A percentile compares a stretch with the other conserved stretches of the same genome.
These are phyloP conservation scores for Thielaviopsis punctulata DNA, from an alignment of 2,329 filamentous ascomycete species.

Conservation along the genomic window DNA sequence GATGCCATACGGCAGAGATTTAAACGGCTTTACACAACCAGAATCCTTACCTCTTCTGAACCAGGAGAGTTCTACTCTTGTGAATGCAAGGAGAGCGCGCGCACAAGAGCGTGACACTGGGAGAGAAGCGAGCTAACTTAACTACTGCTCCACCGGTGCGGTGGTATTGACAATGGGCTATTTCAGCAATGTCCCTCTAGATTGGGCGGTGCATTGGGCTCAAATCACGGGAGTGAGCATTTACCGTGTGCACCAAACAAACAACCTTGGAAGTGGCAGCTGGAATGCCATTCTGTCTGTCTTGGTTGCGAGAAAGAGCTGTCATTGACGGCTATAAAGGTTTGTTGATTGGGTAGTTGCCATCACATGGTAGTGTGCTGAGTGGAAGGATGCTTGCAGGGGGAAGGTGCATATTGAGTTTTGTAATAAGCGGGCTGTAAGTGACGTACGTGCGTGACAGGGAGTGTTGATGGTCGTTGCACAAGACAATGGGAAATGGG, in stretches of 20 bases:
- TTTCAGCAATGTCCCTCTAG: too few relatives aligned
- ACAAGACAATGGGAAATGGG: too few relatives aligned
- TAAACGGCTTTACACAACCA: too few relatives aligned
- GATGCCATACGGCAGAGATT: background rate
- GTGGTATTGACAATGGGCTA: too few relatives aligned
- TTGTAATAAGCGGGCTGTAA: too few relatives aligned
- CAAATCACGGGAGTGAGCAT: background rate
- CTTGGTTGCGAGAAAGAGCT: constrained; percentile 1
- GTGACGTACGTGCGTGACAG: too few relatives aligned
- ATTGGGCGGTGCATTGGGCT: too few relatives aligned
- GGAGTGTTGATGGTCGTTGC: too few relatives aligned
- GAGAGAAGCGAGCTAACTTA: constrained; percentile 7
- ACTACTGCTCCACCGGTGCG: constrained; percentile 8
- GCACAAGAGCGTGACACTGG: background rate
- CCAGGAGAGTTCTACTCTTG: background rate
- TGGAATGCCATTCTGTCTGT: background rate
- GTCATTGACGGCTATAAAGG: background rate
- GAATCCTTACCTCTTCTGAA: constrained; percentile 6
- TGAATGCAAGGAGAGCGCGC: background rate
- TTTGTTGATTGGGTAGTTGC: background rate
- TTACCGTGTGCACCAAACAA: background rate
- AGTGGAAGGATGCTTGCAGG: too few relatives aligned
- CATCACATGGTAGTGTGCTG: too few relatives aligned
- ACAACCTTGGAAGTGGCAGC: background rate
- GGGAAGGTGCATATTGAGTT: too few relatives aligned